phyloP scores from a whole-genome alignment of 1,284 basidiomycete genomes.

The Malassezia furfur region DNA sequence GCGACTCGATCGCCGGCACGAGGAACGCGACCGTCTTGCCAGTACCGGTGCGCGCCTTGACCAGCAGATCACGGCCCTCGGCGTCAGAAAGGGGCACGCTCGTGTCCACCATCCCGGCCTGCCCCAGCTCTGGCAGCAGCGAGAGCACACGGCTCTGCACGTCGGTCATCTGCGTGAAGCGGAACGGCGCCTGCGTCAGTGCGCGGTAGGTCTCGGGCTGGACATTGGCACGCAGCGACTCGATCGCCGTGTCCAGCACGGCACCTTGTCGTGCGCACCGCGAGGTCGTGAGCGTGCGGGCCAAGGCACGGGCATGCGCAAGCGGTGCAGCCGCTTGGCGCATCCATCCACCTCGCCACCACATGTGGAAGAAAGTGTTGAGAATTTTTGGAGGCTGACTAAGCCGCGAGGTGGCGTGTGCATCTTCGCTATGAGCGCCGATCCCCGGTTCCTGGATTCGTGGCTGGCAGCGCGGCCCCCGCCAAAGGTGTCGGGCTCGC shows the following conservation, averaged over 20 bases:
- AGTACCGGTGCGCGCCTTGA: conserved; percentile 48
- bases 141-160: conserved; percentile 72
- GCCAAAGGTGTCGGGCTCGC: background rate
- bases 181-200: conserved; percentile 51
- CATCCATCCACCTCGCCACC: background rate
- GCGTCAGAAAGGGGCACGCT: conserved; percentile 22
- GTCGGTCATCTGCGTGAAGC: conserved; percentile 65
- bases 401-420: background rate
- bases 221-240: background rate
- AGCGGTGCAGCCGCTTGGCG: background rate
- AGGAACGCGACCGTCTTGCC: conserved; percentile 48
- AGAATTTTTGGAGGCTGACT: background rate
- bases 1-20: conserved; percentile 44
- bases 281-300: background rate
- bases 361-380: conserved; percentile 1
- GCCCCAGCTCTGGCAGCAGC: conserved; percentile 53
- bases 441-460: conserved; percentile 12
- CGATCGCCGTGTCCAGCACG: background rate
- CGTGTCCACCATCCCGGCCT: conserved; percentile 14
- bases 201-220: background rate
- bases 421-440: conserved; percentile 3
- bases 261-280: background rate
- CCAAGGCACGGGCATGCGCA: background rate
- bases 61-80: conserved; percentile 46
- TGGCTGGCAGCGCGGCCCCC: background rate